Conservation (phyloP, 2,329 filamentous ascomycete genomes). For the Exophiala lecanii-corni region DNA sequence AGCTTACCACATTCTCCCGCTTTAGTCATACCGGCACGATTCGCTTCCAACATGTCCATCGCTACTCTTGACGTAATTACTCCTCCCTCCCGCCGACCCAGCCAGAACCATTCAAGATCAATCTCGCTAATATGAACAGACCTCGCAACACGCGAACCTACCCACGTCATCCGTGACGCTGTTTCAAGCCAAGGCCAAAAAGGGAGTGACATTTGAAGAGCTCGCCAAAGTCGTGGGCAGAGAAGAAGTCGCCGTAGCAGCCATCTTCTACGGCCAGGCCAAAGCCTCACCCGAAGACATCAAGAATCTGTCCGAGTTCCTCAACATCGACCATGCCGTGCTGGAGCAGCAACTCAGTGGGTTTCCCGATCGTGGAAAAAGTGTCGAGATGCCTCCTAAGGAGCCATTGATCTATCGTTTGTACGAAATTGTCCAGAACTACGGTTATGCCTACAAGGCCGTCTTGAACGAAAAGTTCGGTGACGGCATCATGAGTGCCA, state of each 20-base stretch:
- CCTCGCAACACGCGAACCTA: constrained; percentile 63
- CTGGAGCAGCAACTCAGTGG: constrained; percentile 62
- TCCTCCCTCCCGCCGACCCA: no score
- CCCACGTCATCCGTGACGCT: constrained; percentile 67
- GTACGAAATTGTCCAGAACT: constrained; percentile 95
- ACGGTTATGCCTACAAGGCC: constrained; percentile 93
- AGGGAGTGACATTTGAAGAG: constrained; percentile 71
- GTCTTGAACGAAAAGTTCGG: constrained; percentile 93
- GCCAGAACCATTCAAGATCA: no score
- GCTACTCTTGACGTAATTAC: constrained; percentile 40
- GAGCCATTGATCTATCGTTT: constrained; percentile 86
- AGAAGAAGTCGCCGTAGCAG: constrained; percentile 78
- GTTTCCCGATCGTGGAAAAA: constrained; percentile 75
- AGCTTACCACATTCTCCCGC: no score
- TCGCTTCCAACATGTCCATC: constrained; percentile 39
- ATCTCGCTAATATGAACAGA: constrained; percentile 40
- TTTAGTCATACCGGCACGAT: no score
- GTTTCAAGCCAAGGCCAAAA: constrained; percentile 73
- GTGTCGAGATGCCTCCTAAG: constrained; percentile 75
- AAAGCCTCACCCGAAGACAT: constrained; percentile 67
- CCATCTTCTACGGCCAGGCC: constrained; percentile 86
- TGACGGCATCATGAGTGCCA: constrained; percentile 95
- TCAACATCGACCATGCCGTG: constrained; percentile 54
- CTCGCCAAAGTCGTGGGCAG: constrained; percentile 71
- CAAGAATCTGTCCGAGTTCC: constrained; percentile 59